A percentile compares a stretch with the other conserved stretches of the same genome.
These are phyloP conservation scores for Pichia scutulata DNA, from an alignment of 805 yeast species.

Conservation along the genomic window DNA sequence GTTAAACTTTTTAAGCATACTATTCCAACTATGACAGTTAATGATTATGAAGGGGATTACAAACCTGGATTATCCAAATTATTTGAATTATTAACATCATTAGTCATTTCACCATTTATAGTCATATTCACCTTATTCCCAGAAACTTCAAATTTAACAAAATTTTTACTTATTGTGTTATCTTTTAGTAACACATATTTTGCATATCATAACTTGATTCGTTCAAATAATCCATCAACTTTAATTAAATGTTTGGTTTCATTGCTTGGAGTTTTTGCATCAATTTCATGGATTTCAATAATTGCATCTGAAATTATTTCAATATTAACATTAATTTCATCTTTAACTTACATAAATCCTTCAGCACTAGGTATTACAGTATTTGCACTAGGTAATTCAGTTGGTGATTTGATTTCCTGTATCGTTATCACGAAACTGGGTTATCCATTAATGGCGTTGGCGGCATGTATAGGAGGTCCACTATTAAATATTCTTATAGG, in stretches of 20 bases:
- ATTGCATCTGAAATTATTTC: slow-evolving; percentile 67
- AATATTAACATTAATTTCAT: slow-evolving; percentile 53
- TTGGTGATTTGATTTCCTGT: slow-evolving; percentile 85
- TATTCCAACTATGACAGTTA: slow-evolving; percentile 19
- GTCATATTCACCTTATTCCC: slow-evolving; percentile 18
- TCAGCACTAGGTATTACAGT: slow-evolving; percentile 81
- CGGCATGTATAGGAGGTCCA: slow-evolving; percentile 95
- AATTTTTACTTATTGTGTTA: not conserved
- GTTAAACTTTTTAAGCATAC: slow-evolving; percentile 15
- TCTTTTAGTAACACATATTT: slow-evolving; percentile 12
- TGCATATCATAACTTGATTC: slow-evolving; percentile 16
- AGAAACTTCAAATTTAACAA: not conserved
- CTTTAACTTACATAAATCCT: slow-evolving; percentile 55
- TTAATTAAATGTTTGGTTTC: slow-evolving; percentile 27
- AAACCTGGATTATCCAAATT: slow-evolving; percentile 18
- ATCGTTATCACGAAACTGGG: slow-evolving; percentile 75
- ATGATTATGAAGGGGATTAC: slow-evolving; percentile 15
- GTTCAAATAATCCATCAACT: slow-evolving; percentile 16
- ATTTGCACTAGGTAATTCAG: slow-evolving; percentile 87
- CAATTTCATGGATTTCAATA: slow-evolving; percentile 61
- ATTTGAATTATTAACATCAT: slow-evolving; percentile 14
- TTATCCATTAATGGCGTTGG: slow-evolving; percentile 82
- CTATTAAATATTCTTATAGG: slow-evolving; percentile 71
- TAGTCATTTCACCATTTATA: slow-evolving; percentile 17
- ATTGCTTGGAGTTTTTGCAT: slow-evolving; percentile 52